These are phyloP conservation scores for Secale cereale DNA, from an alignment of 176 grass and related monocot genomes.

Conservation along the genomic window DNA sequence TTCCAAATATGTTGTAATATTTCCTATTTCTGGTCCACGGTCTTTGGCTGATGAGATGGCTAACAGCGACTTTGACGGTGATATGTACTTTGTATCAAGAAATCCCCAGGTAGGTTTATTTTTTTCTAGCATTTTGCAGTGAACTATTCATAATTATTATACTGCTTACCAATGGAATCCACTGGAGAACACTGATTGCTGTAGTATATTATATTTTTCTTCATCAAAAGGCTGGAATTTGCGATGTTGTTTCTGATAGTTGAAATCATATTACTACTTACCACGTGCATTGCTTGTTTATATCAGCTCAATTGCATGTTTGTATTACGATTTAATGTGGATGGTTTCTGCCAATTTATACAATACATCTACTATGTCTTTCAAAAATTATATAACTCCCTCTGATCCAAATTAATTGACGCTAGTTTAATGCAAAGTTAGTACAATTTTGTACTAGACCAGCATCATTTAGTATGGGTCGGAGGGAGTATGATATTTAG, in stretches of 20 bases:
- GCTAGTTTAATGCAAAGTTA: no score
- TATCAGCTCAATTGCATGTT: neutral
- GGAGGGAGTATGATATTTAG: no score
- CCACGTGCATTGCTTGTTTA: neutral
- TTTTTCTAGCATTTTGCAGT: neutral
- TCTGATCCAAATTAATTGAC: no score
- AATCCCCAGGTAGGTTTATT: constrained; percentile 41
- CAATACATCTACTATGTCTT: neutral
- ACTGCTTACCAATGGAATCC: neutral
- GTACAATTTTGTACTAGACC: no score
- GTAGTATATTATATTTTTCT: neutral
- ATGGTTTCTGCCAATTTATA: neutral
- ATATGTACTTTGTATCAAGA: constrained; percentile 62
- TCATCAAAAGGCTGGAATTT: neutral
- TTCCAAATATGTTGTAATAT: constrained; percentile 66
- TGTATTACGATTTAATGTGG: neutral
- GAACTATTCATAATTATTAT: neutral
- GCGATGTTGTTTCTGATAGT: neutral
- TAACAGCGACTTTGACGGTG: constrained; percentile 57
- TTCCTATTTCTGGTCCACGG: constrained; percentile 43
- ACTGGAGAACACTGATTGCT: neutral
- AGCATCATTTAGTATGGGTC: no score
- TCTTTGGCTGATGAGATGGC: constrained; percentile 77
- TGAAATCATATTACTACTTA: neutral
- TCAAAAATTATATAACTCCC: no score